phyloP scores from a whole-genome alignment of 768 basidiomycete genomes.

The Neoboletus magnificus region DNA sequence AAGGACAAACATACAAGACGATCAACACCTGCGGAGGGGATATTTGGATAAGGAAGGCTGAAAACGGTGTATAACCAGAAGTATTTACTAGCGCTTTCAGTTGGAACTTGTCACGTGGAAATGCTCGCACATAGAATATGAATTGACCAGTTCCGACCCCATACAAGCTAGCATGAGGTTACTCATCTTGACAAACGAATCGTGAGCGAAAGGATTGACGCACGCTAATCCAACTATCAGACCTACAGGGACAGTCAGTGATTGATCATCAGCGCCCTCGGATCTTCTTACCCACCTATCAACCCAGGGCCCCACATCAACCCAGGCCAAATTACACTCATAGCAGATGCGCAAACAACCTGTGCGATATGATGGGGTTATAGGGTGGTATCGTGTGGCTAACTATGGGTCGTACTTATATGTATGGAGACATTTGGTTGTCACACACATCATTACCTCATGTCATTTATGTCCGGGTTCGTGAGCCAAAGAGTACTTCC shows the following conservation, averaged over 20 bases:
- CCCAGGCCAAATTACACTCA: background rate
- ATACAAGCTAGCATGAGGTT: background rate
- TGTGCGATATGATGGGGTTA: background rate
- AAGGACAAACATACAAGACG: conserved; percentile 1
- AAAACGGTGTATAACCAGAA: background rate
- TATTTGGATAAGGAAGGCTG: background rate
- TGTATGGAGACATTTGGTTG: background rate
- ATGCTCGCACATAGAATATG: background rate
- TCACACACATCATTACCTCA: background rate
- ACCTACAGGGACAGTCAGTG: background rate
- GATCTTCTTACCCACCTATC: background rate
- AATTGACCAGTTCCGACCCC: background rate
- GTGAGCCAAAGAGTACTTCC: background rate
- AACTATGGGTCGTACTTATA: background rate
- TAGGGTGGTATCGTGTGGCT: no score
- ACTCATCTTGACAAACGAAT: background rate
- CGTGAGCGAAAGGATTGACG: background rate
- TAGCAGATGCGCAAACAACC: background rate
- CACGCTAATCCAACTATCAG: background rate
- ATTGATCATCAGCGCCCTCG: background rate
- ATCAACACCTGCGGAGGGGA: background rate
- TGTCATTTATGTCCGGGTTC: background rate
- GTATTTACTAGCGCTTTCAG: background rate
- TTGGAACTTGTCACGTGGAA: background rate
- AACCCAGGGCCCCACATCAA: background rate